Evolutionary conservation across 2,329 filamentous ascomycete species (phyloP), one percentile per base, ranked within the genome.

Genomic region (Capronia americana): DNA sequence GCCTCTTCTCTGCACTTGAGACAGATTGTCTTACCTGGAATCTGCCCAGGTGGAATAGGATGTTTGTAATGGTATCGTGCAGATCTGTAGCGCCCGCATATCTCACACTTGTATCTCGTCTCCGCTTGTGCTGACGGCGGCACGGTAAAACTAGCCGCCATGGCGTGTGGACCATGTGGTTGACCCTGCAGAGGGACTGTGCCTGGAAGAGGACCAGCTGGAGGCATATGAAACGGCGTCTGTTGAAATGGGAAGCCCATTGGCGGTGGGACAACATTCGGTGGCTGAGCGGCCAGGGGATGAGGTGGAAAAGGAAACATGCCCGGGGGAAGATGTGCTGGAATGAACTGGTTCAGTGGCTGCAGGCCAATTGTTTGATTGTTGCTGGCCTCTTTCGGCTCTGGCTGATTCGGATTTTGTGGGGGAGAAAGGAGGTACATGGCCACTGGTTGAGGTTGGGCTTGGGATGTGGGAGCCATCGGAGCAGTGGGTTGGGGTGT

Each of bases 41-140:
- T 46, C 44, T 71, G 66, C 32, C 71, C 71, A 24, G 68, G 60
- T 41, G 61, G 63, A 8, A 73, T 61, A 14, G 68, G 71, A 51
- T 72, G 71, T 32, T 61, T 69, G 63, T 69, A 70, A 34, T 73
- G 71, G 60, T 71, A 72, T 38, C 67, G 65, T 10, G 71, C 57
- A 34, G 72, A 73, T 46, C 72, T 59, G 38, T 67, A 72, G 17
- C 68, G 62, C n/a, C 72, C 71, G 50, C 72, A 73, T 26, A 70
- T 64, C 10, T 66, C 68, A 57, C 72, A 73, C 53, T 71, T 72
- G 64, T 71, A 70, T 63, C 66, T 70, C 63, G 65, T 50, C 17
- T 69, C 70, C 7, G 55, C 50, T 23, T 10, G 51, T 2, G 59
- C 20, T n/a, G 51, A 5, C 30, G 23, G 8, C 5, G 55, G 23